Evolutionary conservation across 2,329 filamentous ascomycete species (phyloP), one percentile per base, ranked within the genome.

Genomic region (Parafenestella ontariensis): DNA sequence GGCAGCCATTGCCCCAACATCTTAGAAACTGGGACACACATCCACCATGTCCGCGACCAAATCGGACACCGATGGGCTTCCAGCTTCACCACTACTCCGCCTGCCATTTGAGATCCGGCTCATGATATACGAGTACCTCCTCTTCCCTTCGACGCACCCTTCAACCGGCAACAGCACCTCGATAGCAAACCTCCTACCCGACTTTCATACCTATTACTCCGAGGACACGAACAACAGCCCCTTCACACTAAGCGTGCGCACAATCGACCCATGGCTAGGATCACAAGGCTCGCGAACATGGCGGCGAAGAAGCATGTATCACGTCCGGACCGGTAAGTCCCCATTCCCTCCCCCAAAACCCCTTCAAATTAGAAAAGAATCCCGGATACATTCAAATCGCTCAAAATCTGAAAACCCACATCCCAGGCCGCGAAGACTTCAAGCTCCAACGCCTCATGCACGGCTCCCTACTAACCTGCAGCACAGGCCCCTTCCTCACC

Each of bases 61-160:
- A 5, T n/a, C 24, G 26, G 13, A 21, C 3, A 34, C 36, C 37
- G 46, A 51, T 17, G 46, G 28, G 15, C 21, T 60, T 28, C 49
- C 58, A 42, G 49, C 60, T 13, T 74, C 74, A 39, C 72, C 70
- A 2, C 74, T 81, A 31, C 68, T 81, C n/a, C 74, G 75, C 7
- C 67, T 82, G 5, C 79, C 79, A 2, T 65, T 76, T 4, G 80
- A 82, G 59, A 75, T 82, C 39, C 71, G 79, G 5, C 71, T 82
- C 5, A 76, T 78, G 50, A 81, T 82, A 50, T 82, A 81, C 60
- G 71, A 74, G 60, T 54, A 71, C 49, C 72, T 81, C 3, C 71
- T 82, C 18, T 62, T 77, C 9, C 78, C 79, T 8, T 75, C 75
- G 6, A 61, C 49, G 53, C 72, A 49, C 9, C 73, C 71, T 4